A percentile compares a stretch with the other conserved stretches of the same genome.
phyloP scores from a whole-genome alignment of 179 eudicot genomes.

The Vitellaria paradoxa region DNA sequence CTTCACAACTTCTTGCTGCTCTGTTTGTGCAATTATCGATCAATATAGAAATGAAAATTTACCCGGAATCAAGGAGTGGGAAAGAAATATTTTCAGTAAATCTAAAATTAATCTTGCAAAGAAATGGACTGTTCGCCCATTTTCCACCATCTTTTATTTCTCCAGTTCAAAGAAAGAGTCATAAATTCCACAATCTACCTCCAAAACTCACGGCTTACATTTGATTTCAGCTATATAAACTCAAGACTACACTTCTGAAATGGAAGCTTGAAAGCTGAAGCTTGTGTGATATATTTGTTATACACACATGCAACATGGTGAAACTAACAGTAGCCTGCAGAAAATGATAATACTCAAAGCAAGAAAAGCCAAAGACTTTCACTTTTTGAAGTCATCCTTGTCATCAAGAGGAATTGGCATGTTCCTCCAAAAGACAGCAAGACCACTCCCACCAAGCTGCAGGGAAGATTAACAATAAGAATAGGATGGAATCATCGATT shows the following conservation, averaged over 20 bases:
- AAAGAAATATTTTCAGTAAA: neutral
- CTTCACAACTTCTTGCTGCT: no score
- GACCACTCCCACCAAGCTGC: constrained; percentile 98
- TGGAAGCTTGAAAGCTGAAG: neutral
- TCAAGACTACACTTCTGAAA: neutral
- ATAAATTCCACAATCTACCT: neutral
- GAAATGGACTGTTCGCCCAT: neutral
- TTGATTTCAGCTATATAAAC: neutral
- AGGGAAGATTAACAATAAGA: constrained; percentile 3
- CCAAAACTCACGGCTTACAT: neutral
- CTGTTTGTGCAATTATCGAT: no score
- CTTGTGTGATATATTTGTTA: neutral
- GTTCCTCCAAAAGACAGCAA: constrained; percentile 97
- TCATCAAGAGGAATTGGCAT: constrained; percentile 73
- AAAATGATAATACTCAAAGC: neutral
- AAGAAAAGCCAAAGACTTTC: constrained; percentile 17
- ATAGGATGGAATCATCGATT: neutral
- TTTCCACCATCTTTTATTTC: neutral
- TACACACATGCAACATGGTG: neutral
- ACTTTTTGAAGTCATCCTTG: constrained; percentile 95
- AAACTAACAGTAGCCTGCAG: neutral
- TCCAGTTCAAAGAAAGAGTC: neutral
- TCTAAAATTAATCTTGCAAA: neutral
- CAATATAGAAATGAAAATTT: no score
- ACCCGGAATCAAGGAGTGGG: neutral